Evolutionary conservation across 306 rosid genomes (phyloP).

Genomic region (Corylus heterophylla): DNA sequence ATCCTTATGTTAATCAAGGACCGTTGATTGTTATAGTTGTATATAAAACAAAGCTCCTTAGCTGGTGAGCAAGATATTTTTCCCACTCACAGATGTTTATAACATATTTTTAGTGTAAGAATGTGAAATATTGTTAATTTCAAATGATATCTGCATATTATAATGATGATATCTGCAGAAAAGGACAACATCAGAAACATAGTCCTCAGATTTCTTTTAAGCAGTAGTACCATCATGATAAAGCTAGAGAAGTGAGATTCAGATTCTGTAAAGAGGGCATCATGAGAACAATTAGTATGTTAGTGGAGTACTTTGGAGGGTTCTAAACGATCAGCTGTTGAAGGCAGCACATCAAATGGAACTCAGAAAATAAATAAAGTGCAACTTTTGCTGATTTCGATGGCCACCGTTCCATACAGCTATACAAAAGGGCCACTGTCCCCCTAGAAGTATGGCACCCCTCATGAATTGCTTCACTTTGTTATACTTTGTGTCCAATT

Average conservation of each 20-base stretch:
- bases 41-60: not conserved
- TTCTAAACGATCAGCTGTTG: conserved; percentile 21
- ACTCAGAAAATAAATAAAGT: conserved; percentile 20
- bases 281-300: not conserved
- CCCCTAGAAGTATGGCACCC: conserved; percentile 26
- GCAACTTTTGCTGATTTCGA: conserved; percentile 34
- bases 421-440: conserved; percentile 9
- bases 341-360: conserved; percentile 34
- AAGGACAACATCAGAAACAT: too few relatives aligned
- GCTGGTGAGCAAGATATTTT: conserved; percentile 9
- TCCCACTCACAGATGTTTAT: not conserved
- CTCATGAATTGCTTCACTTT: conserved; percentile 7
- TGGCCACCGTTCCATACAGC: conserved; percentile 45
- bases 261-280: conserved; percentile 2
- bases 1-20: not conserved
- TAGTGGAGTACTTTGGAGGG: conserved; percentile 21
- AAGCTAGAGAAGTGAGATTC: not conserved
- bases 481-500: conserved; percentile 11
- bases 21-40: not conserved
- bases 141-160: too few relatives aligned
- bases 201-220: not conserved
- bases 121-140: too few relatives aligned
- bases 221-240: not conserved
- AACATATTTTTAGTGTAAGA: too few relatives aligned
- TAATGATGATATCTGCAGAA: too few relatives aligned